A percentile compares a stretch with the other conserved stretches of the same genome.
These are phyloP conservation scores for Cryptococcus deneoformans DNA, from an alignment of 1,284 basidiomycete species.

Conservation along the genomic window DNA sequence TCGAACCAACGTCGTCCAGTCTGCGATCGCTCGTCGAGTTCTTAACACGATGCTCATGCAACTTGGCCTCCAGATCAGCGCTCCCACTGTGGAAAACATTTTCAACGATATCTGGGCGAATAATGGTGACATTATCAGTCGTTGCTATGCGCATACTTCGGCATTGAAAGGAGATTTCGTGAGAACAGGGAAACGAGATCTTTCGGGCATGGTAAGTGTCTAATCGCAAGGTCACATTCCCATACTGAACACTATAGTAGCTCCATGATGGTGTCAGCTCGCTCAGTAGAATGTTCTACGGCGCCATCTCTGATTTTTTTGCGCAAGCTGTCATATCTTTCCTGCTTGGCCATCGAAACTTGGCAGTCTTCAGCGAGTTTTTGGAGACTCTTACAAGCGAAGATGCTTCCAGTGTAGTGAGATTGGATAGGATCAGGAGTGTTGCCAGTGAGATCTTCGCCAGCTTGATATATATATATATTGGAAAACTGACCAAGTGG, in stretches of 20 bases:
- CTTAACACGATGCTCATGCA: conserved; percentile 77
- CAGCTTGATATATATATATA: background rate
- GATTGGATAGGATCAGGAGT: conserved; percentile 79
- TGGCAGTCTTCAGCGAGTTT: conserved; percentile 87
- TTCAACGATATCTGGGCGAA: conserved; percentile 93
- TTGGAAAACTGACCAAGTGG: conserved; percentile 2
- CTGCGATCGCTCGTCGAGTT: conserved; percentile 81
- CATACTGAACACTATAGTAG: conserved; percentile 14
- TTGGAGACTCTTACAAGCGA: conserved; percentile 77
- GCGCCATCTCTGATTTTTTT: conserved; percentile 86
- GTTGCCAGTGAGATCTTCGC: conserved; percentile 62
- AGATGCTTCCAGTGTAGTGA: conserved; percentile 83
- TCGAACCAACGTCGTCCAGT: conserved; percentile 87
- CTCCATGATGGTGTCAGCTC: conserved; percentile 85
- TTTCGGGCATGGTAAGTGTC: conserved; percentile 72
- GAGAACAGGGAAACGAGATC: conserved; percentile 89
- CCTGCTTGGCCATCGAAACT: conserved; percentile 75
- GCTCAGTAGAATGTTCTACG: conserved; percentile 63
- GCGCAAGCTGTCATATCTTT: conserved; percentile 92
- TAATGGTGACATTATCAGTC: conserved; percentile 45
- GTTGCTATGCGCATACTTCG: conserved; percentile 57
- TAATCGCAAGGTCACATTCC: background rate
- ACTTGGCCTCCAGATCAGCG: conserved; percentile 54
- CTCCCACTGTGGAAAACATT: conserved; percentile 63
- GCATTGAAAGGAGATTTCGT: conserved; percentile 94